Percentiles rank a stretch among this genome's conserved stretches.
These are phyloP conservation scores for Cryptococcus sp. DNA, from an alignment of 1,284 basidiomycete genomes.

Conservation along the genomic window DNA sequence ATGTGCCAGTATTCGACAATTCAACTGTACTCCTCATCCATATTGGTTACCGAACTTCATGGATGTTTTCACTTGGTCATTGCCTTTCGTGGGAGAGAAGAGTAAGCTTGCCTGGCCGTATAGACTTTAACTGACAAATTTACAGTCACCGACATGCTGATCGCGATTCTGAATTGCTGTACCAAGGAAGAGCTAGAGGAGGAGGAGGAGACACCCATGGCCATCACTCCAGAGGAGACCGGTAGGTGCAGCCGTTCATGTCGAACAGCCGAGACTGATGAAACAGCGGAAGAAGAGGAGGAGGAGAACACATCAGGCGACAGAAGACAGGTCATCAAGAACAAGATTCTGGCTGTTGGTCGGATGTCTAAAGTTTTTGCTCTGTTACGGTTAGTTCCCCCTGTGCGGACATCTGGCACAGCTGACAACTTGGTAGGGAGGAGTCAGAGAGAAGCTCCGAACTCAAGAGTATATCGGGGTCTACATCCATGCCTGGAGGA, in stretches of 20 bases:
- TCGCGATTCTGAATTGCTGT: slow-evolving; percentile 88
- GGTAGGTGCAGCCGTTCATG: slow-evolving; percentile 8
- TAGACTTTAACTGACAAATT: background rate
- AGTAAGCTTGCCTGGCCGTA: too few species aligned
- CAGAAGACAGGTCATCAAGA: slow-evolving; percentile 82
- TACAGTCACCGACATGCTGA: slow-evolving; percentile 89
- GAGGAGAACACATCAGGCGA: slow-evolving; percentile 56
- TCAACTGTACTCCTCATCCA: slow-evolving; percentile 91
- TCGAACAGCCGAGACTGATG: too few species aligned
- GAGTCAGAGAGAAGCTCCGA: slow-evolving; percentile 97
- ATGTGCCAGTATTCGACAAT: slow-evolving; percentile 58
- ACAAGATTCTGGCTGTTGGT: slow-evolving; percentile 97
- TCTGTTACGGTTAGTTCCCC: slow-evolving; percentile 72
- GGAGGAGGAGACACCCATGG: slow-evolving; percentile 57
- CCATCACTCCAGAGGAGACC: slow-evolving; percentile 34
- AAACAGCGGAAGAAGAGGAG: slow-evolving; percentile 22
- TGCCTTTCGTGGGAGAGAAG: slow-evolving; percentile 97
- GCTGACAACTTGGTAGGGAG: slow-evolving; percentile 57
- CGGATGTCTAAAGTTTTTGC: slow-evolving; percentile 95
- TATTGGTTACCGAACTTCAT: slow-evolving; percentile 99
- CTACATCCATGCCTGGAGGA: slow-evolving; percentile 75
- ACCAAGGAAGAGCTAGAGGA: slow-evolving; percentile 92
- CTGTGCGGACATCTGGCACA: background rate
- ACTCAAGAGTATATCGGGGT: slow-evolving; percentile 83
- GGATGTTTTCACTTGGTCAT: slow-evolving; percentile 98